Evolutionary conservation across 2,329 filamentous ascomycete genomes (phyloP).

Genomic region (Cordyceps cateniannulata): DNA sequence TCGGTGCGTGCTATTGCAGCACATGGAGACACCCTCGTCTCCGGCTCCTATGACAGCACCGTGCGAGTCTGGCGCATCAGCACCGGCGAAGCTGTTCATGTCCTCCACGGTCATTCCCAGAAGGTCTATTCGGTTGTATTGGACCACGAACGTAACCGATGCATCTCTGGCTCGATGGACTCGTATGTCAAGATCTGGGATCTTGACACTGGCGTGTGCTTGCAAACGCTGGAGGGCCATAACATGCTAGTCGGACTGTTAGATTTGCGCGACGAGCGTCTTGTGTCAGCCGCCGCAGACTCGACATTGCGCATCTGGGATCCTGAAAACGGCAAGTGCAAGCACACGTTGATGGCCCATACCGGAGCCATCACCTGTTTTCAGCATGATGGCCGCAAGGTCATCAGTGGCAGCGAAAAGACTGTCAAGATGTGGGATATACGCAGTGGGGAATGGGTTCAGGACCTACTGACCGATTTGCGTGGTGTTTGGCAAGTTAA

Average conservation of each 20-base stretch:
- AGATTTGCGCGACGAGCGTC: slow-evolving; percentile 79
- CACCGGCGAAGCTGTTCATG: slow-evolving; percentile 80
- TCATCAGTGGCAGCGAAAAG: slow-evolving; percentile 91
- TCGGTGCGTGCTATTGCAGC: slow-evolving; percentile 95
- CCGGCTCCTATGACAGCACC: slow-evolving; percentile 91
- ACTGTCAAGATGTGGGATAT: slow-evolving; percentile 99
- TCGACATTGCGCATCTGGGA: slow-evolving; percentile 97
- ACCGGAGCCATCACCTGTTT: slow-evolving; percentile 98
- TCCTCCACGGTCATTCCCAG: slow-evolving; percentile 77
- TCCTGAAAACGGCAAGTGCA: slow-evolving; percentile 84
- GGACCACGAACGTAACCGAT: slow-evolving; percentile 84
- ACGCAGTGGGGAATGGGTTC: slow-evolving; percentile 81
- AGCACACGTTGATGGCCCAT: slow-evolving; percentile 83
- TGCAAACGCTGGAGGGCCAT: slow-evolving; percentile 90
- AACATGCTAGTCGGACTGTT: slow-evolving; percentile 85
- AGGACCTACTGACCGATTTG: slow-evolving; percentile 86
- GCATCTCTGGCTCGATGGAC: slow-evolving; percentile 98
- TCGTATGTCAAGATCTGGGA: slow-evolving; percentile 98
- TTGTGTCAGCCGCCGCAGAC: slow-evolving; percentile 93
- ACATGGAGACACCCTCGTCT: slow-evolving; percentile 91
- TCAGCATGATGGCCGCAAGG: slow-evolving; percentile 93
- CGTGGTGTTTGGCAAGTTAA: slow-evolving; percentile 99
- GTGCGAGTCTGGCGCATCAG: slow-evolving; percentile 97
- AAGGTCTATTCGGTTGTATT: slow-evolving; percentile 98
- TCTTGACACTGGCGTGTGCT: slow-evolving; percentile 72